Evolutionary conservation across 208 protist species (phyloP).

Genomic region (Phytomonas sp.): DNA sequence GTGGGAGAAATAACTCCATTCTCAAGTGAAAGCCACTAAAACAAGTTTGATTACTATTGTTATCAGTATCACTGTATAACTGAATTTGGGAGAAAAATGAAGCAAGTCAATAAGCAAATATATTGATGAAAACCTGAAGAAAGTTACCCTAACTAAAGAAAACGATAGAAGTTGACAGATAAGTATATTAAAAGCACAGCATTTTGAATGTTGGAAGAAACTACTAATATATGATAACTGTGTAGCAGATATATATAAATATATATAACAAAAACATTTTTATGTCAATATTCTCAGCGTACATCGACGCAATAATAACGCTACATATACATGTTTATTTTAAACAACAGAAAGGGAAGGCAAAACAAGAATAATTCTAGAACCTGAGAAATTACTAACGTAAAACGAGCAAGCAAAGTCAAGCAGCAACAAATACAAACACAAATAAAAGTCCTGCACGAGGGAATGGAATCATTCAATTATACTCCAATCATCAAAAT

Average conservation of each 20-base stretch:
- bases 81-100: not conserved
- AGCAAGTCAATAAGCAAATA: not conserved
- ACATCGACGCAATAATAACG: constrained; percentile 1
- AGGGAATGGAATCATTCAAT: not conserved
- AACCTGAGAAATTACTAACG: not conserved
- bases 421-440: not conserved
- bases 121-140: not conserved
- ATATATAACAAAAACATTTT: not conserved
- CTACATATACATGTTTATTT: constrained; percentile 8
- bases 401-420: not conserved
- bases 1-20: not conserved
- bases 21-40: not conserved
- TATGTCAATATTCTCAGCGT: not conserved
- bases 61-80: not conserved
- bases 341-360: not conserved
- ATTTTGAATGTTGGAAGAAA: not conserved
- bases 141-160: not conserved
- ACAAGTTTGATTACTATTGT: not conserved
- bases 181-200: not conserved
- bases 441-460: not conserved
- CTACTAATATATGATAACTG: constrained; percentile 1
- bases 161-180: not conserved
- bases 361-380: not conserved
- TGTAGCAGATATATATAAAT: not conserved
- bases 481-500: not conserved